phyloP scores from a whole-genome alignment of 805 yeast species.

The Metschnikowia borealis region DNA sequence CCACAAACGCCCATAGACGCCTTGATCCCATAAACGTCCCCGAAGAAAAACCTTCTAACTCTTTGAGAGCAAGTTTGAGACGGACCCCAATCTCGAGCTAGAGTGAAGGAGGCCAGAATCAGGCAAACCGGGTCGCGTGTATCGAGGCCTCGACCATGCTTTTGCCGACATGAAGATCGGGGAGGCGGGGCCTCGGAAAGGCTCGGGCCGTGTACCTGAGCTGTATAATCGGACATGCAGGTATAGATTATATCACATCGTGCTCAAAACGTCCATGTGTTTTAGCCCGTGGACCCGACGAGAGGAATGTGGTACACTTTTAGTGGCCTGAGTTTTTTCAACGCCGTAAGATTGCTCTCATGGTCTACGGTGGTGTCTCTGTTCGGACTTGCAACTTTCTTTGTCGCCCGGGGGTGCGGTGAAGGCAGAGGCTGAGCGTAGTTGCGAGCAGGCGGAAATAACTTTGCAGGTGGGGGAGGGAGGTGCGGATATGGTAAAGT shows the following conservation, averaged over 20 bases:
- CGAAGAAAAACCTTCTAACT: not conserved
- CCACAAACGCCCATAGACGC: no score
- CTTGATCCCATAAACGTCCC: not conserved
- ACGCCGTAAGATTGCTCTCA: no score
- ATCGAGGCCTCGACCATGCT: not conserved
- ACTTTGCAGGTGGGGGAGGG: not conserved
- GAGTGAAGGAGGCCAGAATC: not conserved
- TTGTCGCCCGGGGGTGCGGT: no score
- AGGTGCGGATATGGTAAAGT: not conserved
- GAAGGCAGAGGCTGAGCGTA: not conserved
- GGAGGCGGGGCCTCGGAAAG: not conserved
- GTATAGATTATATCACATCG: not conserved
- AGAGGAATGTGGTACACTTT: not conserved
- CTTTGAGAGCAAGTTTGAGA: not conserved
- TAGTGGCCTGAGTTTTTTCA: not conserved
- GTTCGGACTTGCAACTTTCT: no score
- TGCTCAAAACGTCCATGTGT: not conserved
- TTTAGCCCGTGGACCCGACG: not conserved
- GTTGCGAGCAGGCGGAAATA: not conserved
- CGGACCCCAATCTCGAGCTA: not conserved
- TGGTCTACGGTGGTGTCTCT: no score
- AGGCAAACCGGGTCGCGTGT: not conserved
- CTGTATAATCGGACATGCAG: not conserved
- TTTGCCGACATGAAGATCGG: not conserved
- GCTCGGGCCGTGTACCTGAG: constrained; percentile 1